Conservation (phyloP, 805 yeast genomes). For the Barnettozyma wickerhamii region DNA sequence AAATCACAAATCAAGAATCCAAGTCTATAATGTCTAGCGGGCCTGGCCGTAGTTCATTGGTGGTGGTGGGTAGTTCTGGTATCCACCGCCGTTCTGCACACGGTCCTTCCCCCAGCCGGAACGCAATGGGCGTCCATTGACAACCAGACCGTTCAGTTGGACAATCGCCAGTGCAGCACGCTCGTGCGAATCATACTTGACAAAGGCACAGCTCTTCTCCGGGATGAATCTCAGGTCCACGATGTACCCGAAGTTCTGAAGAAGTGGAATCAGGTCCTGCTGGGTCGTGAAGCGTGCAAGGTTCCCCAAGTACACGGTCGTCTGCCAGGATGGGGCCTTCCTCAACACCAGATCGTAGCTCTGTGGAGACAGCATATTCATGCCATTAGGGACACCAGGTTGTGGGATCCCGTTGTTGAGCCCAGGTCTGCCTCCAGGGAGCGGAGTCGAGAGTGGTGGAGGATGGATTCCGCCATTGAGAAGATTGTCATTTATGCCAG, state of each 20-base stretch:
- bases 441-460: not conserved
- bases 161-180: slow-evolving; percentile 86
- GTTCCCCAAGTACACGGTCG: slow-evolving; percentile 86
- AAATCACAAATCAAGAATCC: not conserved
- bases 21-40: slow-evolving; percentile 1
- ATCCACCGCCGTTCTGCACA: slow-evolving; percentile 8
- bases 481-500: not conserved
- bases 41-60: slow-evolving; percentile 11
- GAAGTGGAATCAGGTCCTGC: slow-evolving; percentile 64
- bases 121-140: slow-evolving; percentile 75
- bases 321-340: slow-evolving; percentile 79
- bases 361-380: slow-evolving; percentile 38
- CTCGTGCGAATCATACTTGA: slow-evolving; percentile 81
- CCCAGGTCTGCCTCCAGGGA: not conserved
- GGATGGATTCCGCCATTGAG: slow-evolving; percentile 1
- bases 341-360: slow-evolving; percentile 66
- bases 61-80: slow-evolving; percentile 13
- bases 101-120: slow-evolving; percentile 85
- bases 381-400: slow-evolving; percentile 5
- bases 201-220: slow-evolving; percentile 85
- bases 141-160: slow-evolving; percentile 63
- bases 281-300: slow-evolving; percentile 74
- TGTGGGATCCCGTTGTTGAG: slow-evolving; percentile 2
- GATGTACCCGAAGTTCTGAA: slow-evolving; percentile 78
- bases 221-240: slow-evolving; percentile 77